phyloP scores from a whole-genome alignment of 2,329 filamentous ascomycete species.

The Fusarium graminum region DNA sequence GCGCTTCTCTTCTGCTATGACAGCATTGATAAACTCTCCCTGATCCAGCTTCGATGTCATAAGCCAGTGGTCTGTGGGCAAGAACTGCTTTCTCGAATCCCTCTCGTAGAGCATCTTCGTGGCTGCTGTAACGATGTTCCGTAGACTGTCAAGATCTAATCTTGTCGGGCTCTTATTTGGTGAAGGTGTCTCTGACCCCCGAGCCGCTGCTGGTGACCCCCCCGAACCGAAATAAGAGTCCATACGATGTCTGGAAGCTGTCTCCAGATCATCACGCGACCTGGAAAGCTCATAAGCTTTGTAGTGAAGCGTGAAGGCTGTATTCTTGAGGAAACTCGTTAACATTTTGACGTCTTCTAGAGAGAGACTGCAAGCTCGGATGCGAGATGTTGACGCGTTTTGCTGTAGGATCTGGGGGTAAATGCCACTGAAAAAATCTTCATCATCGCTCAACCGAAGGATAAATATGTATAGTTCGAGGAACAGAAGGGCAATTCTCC shows the following conservation, averaged over 20 bases:
- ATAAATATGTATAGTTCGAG: constrained; percentile 95
- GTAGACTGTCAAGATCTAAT: constrained; percentile 81
- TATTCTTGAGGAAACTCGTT: constrained; percentile 87
- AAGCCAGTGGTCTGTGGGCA: constrained; percentile 89
- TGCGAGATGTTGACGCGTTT: constrained; percentile 60
- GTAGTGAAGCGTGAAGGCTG: constrained; percentile 91
- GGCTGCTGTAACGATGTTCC: constrained; percentile 81
- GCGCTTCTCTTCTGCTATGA: constrained; percentile 88
- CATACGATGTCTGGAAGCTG: constrained; percentile 46
- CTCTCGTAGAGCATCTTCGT: constrained; percentile 92
- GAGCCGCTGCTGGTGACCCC: constrained; percentile 5
- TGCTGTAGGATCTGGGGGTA: constrained; percentile 56
- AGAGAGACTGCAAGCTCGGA: constrained; percentile 75
- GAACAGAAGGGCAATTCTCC: constrained; percentile 90
- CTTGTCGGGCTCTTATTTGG: constrained; percentile 40
- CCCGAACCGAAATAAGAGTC: constrained; percentile 49
- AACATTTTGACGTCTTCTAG: constrained; percentile 79
- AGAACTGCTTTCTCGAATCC: constrained; percentile 87
- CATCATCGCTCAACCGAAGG: constrained; percentile 92
- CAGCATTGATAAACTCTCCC: constrained; percentile 85
- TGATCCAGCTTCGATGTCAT: constrained; percentile 92
- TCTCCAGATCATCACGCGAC: constrained; percentile 41
- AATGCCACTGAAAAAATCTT: constrained; percentile 84
- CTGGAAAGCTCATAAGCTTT: constrained; percentile 74
- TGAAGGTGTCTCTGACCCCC: background rate